Evolutionary conservation across 306 rosid genomes (phyloP).

Genomic region (Cucurbita ficifolia): DNA sequence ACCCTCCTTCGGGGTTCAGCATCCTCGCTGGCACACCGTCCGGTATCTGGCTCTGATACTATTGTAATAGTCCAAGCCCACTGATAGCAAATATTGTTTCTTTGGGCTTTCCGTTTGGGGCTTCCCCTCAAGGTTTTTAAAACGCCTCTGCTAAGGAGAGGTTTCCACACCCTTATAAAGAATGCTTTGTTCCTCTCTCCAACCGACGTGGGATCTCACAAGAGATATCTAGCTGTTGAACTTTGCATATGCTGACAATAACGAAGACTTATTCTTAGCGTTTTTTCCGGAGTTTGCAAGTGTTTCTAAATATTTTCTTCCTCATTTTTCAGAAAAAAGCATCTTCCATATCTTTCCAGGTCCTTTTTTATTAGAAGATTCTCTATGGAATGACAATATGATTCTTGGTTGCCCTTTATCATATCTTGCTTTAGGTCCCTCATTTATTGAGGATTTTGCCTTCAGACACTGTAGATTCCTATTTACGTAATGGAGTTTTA

Average conservation of each 20-base stretch:
- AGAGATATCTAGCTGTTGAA: not conserved
- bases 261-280: not conserved
- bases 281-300: not conserved
- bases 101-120: too few relatives aligned
- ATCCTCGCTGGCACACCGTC: too few relatives aligned
- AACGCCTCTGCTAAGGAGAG: too few relatives aligned
- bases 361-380: not conserved
- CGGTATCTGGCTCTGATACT: too few relatives aligned
- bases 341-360: not conserved
- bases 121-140: too few relatives aligned
- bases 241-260: not conserved
- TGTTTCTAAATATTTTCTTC: not conserved
- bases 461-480: not conserved
- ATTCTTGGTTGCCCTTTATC: not conserved
- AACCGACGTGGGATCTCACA: too few relatives aligned
- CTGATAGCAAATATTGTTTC: too few relatives aligned
- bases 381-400: not conserved
- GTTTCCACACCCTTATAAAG: too few relatives aligned
- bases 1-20: too few relatives aligned
- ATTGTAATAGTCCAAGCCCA: too few relatives aligned
- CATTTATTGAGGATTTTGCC: not conserved
- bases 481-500: not conserved
- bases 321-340: not conserved
- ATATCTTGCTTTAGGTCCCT: not conserved
- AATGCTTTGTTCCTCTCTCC: too few relatives aligned